Evolutionary conservation across 352 stramenopile species (phyloP), one percentile per base, ranked within the genome.

Genomic region (Phytophthora crassamura): DNA sequence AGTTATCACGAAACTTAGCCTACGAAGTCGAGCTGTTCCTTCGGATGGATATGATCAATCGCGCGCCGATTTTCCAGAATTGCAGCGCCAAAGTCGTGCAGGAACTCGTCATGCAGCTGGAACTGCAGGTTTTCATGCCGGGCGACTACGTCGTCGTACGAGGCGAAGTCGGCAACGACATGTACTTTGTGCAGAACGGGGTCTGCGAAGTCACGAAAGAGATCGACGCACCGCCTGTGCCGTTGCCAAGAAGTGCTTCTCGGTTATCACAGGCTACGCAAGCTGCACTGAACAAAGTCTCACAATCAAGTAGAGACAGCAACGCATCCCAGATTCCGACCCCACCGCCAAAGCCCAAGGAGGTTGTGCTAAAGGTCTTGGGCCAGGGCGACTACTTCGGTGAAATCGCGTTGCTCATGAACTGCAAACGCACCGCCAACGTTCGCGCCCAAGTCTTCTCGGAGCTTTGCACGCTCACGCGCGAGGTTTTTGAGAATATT

Each of bases 31-130:
- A 94, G 36, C 67, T 94, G 5, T 96, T 92, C 46, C 59, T 92
- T 32, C 81, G 85, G 11, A 92, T 92, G 78, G 86, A 91, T 39
- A 96, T 96, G 88, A 94, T 96, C 79, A 93, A 90, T 39, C 84
- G 82, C 14, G 85, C 82, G 1, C 88, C 88, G 0, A 93, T 96
- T 51, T 94, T 94, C 57, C 82, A 92, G 46, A 89, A 69, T 51
- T 94, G 84, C 51, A 91, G 82, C 33, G 75, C 83, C 14, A 91
- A 96, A 67, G 84, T 96, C 9, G 84, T 96, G 0, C 84, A 93
- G 34, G 86, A 94, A 47, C 69, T 94, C 3, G 86, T 96, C 7
- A 89, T 93, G 84, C 79, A 91, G 45, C 73, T 96, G 1, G 82
- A 90, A 41, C 58, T 94, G 10, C 82, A 94, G 42, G 82, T 96